Evolutionary conservation across 2,329 filamentous ascomycete genomes (phyloP).

Genomic region (Clonostachys rosea): DNA sequence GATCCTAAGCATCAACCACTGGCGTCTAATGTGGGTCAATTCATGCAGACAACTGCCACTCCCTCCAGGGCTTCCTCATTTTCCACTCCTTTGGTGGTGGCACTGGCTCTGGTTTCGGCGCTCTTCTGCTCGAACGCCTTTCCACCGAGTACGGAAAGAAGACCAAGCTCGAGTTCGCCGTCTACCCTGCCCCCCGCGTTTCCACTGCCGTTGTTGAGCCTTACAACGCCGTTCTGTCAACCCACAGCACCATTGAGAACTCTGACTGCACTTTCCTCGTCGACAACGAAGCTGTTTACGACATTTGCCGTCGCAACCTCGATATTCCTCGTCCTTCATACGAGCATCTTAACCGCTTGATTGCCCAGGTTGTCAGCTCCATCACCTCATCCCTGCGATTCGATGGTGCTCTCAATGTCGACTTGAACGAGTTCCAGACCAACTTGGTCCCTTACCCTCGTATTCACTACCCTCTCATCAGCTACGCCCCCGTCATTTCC

Average conservation of each 20-base stretch:
- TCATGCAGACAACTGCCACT: conserved; percentile 62
- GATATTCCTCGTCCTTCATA: conserved; percentile 66
- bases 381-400: conserved; percentile 71
- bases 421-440: conserved; percentile 75
- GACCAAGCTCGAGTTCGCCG: conserved; percentile 71
- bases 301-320: conserved; percentile 69
- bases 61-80: conserved; percentile 68
- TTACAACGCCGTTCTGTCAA: conserved; percentile 70
- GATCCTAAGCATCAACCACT: background rate
- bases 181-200: conserved; percentile 66
- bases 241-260: conserved; percentile 73
- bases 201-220: conserved; percentile 70
- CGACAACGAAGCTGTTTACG: conserved; percentile 72
- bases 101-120: conserved; percentile 69
- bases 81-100: conserved; percentile 73
- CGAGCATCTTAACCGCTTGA: conserved; percentile 69
- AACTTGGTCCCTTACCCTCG: conserved; percentile 70
- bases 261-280: conserved; percentile 76
- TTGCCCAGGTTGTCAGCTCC: conserved; percentile 70
- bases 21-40: background rate
- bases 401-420: conserved; percentile 68
- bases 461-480: conserved; percentile 71
- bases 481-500: conserved; percentile 67
- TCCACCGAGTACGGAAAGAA: conserved; percentile 74
- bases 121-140: conserved; percentile 67